Conservation (phyloP, 2,329 filamentous ascomycete species). For the Aspergillus niger region DNA sequence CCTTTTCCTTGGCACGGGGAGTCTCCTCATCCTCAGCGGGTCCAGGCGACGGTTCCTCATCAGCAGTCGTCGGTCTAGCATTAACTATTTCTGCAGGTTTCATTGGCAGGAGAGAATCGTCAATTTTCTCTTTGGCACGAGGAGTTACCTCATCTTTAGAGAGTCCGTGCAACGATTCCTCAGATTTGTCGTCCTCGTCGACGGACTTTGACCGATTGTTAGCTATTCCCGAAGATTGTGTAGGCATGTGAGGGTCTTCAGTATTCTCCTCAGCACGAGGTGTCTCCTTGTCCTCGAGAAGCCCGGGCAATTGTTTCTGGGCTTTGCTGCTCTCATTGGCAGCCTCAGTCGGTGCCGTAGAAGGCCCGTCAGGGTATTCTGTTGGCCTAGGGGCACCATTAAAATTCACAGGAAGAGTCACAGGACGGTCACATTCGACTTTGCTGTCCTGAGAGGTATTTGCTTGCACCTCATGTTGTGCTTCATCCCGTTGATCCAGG, state of each 20-base stretch:
- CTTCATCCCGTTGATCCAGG: neutral
- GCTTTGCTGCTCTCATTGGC: neutral
- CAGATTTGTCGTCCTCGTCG: too few species aligned
- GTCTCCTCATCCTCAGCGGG: constrained; percentile 4
- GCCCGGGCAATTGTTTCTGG: neutral
- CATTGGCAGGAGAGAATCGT: too few species aligned
- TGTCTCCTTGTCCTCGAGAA: neutral
- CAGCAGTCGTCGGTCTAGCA: neutral
- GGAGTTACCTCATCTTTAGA: too few species aligned
- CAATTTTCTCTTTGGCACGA: too few species aligned
- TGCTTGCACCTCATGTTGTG: neutral
- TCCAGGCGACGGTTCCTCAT: neutral
- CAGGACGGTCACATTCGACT: neutral
- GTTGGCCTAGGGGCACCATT: neutral
- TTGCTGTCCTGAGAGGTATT: neutral
- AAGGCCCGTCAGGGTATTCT: constrained; percentile 1
- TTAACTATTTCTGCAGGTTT: too few species aligned
- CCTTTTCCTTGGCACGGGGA: neutral
- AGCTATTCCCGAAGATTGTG: neutral
- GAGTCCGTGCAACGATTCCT: too few species aligned
- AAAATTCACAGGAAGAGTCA: neutral
- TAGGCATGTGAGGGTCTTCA: neutral
- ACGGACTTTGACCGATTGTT: neutral
- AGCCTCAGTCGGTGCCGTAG: neutral
- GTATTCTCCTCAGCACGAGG: neutral